Evolutionary conservation across 208 protist species (phyloP).

Genomic region (Leishmania tropica): DNA sequence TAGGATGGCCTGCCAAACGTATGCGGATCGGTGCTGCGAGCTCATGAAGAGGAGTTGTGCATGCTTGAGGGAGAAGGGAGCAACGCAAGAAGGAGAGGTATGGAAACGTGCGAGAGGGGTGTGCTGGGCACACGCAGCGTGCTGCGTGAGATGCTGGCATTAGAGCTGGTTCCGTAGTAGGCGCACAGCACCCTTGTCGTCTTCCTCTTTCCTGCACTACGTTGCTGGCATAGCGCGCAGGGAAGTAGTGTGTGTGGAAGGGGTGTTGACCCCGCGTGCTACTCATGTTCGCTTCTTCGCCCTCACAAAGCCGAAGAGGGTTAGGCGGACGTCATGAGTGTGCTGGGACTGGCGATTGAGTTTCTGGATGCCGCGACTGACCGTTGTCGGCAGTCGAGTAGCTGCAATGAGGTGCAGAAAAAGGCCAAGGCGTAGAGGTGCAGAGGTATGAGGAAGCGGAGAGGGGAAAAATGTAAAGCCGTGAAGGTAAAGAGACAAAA

Average conservation of each 20-base stretch:
- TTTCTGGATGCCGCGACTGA: background rate
- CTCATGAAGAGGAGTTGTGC: background rate
- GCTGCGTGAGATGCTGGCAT: background rate
- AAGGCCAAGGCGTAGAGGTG: background rate
- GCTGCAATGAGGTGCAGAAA: background rate
- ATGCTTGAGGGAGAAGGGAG: background rate
- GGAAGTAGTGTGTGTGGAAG: background rate
- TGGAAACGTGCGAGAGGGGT: background rate
- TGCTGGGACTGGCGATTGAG: background rate
- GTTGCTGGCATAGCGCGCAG: background rate
- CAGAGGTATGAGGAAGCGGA: background rate
- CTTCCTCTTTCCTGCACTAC: background rate
- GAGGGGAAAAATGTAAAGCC: background rate
- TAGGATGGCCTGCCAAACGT: background rate
- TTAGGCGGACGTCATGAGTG: background rate
- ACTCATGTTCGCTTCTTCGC: background rate
- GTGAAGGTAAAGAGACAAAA: background rate
- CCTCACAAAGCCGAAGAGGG: background rate
- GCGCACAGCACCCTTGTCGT: too few species aligned
- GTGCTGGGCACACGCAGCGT: background rate
- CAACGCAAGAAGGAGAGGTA: background rate
- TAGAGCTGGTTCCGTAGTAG: background rate
- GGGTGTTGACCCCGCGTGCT: background rate
- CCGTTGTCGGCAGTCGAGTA: background rate
- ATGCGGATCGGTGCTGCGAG: background rate